Percentiles rank a stretch among this genome's conserved stretches.
Evolutionary conservation across 352 stramenopile genomes (phyloP).

Genomic region (Pythium grandisporangium): DNA sequence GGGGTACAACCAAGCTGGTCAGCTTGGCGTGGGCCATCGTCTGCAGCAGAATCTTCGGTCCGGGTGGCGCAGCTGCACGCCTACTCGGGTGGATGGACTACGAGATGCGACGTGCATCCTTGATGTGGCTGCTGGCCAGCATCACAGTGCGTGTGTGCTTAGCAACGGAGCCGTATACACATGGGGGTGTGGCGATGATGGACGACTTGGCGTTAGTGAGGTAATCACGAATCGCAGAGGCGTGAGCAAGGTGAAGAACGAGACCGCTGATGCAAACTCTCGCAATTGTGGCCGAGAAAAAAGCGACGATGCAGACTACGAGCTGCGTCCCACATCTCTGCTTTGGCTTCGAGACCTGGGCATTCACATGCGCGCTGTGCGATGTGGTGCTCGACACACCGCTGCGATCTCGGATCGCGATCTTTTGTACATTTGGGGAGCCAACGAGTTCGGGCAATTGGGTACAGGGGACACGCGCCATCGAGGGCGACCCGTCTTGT

Average conservation of each 20-base stretch:
- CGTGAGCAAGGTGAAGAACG: too few species aligned
- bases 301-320: too few species aligned
- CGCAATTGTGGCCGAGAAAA: too few species aligned
- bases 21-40: constrained; percentile 56
- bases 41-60: constrained; percentile 50
- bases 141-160: constrained; percentile 62
- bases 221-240: too few species aligned
- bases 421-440: constrained; percentile 68
- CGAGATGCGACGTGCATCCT: constrained; percentile 52
- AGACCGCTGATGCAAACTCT: too few species aligned
- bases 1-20: constrained; percentile 73
- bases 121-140: constrained; percentile 57
- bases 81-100: constrained; percentile 33
- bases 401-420: constrained; percentile 54
- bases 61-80: constrained; percentile 59
- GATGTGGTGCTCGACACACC: constrained; percentile 60
- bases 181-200: constrained; percentile 68
- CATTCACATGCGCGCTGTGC: constrained; percentile 32
- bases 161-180: constrained; percentile 69
- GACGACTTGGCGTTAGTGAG: constrained; percentile 41
- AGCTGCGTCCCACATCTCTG: constrained; percentile 23
- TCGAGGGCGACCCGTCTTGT: constrained; percentile 28
- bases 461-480: constrained; percentile 45
- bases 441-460: constrained; percentile 75
- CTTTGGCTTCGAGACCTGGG: constrained; percentile 24